Conservation (phyloP, 306 rosid genomes). For the Mimosa pudica region DNA sequence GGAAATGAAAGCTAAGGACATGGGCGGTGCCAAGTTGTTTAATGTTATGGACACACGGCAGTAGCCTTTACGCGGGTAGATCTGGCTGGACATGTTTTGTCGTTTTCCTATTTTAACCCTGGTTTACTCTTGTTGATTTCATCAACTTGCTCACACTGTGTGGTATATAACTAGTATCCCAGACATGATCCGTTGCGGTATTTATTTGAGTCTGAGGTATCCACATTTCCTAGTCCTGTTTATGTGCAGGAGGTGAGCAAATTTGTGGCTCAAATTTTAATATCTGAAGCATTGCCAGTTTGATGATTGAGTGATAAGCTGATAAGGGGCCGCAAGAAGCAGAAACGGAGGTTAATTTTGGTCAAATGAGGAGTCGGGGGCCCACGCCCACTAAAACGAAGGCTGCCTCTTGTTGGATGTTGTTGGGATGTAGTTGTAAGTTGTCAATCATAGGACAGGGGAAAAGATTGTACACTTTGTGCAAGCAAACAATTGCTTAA, state of each 20-base stretch:
- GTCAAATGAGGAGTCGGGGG: slow-evolving; percentile 30
- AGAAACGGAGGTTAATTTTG: slow-evolving; percentile 31
- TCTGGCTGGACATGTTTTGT: slow-evolving; percentile 34
- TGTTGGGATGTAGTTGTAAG: slow-evolving; percentile 22
- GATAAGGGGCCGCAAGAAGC: background rate
- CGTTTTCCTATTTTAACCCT: slow-evolving; percentile 33
- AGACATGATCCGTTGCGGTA: background rate
- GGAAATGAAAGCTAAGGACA: background rate
- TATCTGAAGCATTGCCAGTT: background rate
- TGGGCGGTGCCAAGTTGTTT: slow-evolving; percentile 4
- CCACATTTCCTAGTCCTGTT: background rate
- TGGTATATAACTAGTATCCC: background rate
- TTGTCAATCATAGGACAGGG: background rate
- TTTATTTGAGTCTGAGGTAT: background rate
- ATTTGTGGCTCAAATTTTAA: background rate
- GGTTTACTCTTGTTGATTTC: background rate
- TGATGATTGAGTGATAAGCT: background rate
- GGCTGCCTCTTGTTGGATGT: slow-evolving; percentile 21
- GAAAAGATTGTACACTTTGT: slow-evolving; percentile 19
- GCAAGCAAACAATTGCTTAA: slow-evolving; percentile 36
- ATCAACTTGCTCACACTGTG: background rate
- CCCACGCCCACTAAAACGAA: slow-evolving; percentile 40
- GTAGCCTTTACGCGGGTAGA: slow-evolving; percentile 39
- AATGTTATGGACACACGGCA: slow-evolving; percentile 31
- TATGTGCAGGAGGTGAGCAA: background rate